Evolutionary conservation across 345 rosid species (phyloP), one percentile per base, ranked within the genome.

Genomic region (Microthlaspi erraticum): DNA sequence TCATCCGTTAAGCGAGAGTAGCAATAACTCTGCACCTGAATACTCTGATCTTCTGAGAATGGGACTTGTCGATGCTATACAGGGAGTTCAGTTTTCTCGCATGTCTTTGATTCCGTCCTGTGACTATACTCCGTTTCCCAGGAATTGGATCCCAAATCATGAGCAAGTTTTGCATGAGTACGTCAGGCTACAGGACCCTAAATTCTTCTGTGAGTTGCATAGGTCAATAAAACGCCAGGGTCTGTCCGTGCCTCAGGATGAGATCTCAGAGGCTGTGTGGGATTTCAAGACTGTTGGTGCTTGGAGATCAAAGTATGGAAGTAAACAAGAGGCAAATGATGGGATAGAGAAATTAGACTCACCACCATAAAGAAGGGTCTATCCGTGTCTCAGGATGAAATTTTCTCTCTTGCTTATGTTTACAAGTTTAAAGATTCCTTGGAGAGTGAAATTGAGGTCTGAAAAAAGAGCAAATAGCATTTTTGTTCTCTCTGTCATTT

Each of bases 41-140:
- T 94, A 91, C 78, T 87, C 95, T 44, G 96, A 94, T 83, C 96
- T 91, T 70, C 74, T 94, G 76, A 89, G 99, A 73, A 88, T 91
- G 96, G 98, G 98, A 61, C 89, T 91, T 23, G 99, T 89, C 8
- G 97, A 94, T 78, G 88, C 88, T 66, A 91, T 94, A 49, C 93
- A 94, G 81, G 88, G 99, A 46, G 90, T 94, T 80, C 97, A 88
- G 64, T 94, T 94, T 77, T 88, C 96, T 2, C 96, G 80, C 68
- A 91, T 89, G 97, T 85, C 99, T 19, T 62, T 80, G 78, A 91
- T 94, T 77, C 99, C 99, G 7, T 85, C 89, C 5, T 91, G 97
- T 75, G 99, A 94, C 79, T 94, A 94, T 79, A 79, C 96, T 59
- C 93, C 95, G 55, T 86, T 94, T 77, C 93, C 96, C 0, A 80